Evolutionary conservation across 345 rosid species (phyloP).

Genomic region (Arabidopsis arenosa): DNA sequence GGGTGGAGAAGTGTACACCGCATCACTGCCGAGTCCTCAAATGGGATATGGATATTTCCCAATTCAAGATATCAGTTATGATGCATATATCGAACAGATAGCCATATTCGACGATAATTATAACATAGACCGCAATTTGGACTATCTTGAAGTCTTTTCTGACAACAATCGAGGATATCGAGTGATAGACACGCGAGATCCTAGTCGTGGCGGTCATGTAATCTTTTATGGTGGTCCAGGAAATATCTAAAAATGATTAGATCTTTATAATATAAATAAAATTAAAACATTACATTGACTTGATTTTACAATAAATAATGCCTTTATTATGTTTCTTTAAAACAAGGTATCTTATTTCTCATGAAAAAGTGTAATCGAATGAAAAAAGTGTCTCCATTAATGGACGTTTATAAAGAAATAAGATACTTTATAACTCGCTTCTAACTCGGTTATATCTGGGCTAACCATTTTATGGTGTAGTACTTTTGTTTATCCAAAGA

Average conservation of each 20-base stretch:
- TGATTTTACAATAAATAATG: not conserved
- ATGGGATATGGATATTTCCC: slow-evolving; percentile 33
- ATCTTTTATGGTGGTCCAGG: slow-evolving; percentile 37
- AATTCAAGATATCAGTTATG: rapidly evolving
- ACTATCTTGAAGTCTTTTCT: not conserved
- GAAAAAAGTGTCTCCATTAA: too few relatives aligned
- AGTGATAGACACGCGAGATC: not conserved
- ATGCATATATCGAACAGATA: slow-evolving; percentile 15
- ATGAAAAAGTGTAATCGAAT: too few relatives aligned
- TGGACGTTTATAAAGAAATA: too few relatives aligned
- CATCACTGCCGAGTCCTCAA: slow-evolving; percentile 20
- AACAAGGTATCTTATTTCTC: not conserved
- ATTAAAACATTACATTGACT: not conserved
- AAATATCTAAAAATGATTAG: not conserved
- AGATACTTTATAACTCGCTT: too few relatives aligned
- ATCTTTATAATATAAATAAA: not conserved
- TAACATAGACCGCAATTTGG: not conserved
- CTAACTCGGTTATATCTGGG: too few relatives aligned
- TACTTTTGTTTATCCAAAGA: too few relatives aligned
- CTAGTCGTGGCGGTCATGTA: not conserved
- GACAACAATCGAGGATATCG: not conserved
- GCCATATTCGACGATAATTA: slow-evolving; percentile 6
- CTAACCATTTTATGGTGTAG: too few relatives aligned
- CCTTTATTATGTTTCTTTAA: not conserved
- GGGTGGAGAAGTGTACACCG: slow-evolving; percentile 36